Base-by-base conservation (phyloP, 2,329 filamentous ascomycete species). In the Penicillium sp. region DNA sequence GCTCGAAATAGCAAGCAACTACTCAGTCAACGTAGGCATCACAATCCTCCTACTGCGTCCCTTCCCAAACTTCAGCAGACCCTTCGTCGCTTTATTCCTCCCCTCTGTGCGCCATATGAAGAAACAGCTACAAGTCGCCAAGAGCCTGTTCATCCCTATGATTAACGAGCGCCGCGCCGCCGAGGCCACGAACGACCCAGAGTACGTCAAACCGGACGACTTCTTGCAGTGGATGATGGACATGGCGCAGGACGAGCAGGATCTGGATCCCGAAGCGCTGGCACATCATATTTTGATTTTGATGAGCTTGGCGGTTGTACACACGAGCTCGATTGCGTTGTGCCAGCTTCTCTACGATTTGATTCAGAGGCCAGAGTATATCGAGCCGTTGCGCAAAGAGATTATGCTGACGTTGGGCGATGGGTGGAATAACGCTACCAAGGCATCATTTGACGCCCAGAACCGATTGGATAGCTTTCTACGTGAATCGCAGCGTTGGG, bases 261-360 rank as follows among this genome's bases (percentile, higher is more conserved):
- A 69, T 24, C 50, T 58, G 13, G 57, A 70, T 1, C 61, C 70
- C 2, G 62, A 59, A 4, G 59, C 65, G 6, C 55, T 73, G 33
- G 66, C 70, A 1, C 67, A 70, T 43, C 67, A 67, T 35, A 57
- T 71, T 44, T 55, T 73, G 39, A 58, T 69, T 9, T 51, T 71
- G 14, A 69, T 70, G 39, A 69, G 66, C 47, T 41, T 73, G 47
- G 69, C 68, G 2, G 63, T 70, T 31, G 61, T 70, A 5, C 69
- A 73, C 40, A 72, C 70, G 6, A 70, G 67, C 31, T 65, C 70
- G 1, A 70, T 70, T 58, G 61, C 68, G 1, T 59, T 72, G 56
- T 70, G 66, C 6, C 70, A 84, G 77, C 55, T 78, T 55, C 75
- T 87, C 19, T 85, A 81, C 63, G 80, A 83, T 62, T 67, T 87